These are phyloP conservation scores for Apiotrichum mycotoxinovorans DNA, from an alignment of 1,284 basidiomycete genomes.

Conservation along the genomic window DNA sequence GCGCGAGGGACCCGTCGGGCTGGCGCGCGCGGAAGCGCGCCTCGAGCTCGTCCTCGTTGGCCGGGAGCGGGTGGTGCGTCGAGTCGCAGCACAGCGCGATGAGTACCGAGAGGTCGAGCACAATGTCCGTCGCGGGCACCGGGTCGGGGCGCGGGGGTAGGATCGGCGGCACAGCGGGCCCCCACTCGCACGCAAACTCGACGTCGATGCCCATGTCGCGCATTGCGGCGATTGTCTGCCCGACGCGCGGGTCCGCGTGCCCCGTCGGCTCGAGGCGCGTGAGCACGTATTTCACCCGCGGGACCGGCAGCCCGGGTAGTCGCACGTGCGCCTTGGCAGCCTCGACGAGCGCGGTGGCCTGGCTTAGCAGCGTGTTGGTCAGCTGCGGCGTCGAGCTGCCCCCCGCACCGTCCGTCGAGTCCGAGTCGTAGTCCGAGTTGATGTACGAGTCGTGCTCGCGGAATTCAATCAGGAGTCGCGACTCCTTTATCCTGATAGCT, in stretches of 20 bases:
- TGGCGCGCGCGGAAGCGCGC: constrained; percentile 55
- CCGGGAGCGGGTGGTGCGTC: constrained; percentile 67
- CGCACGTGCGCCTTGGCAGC: constrained; percentile 59
- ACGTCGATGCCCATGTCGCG: constrained; percentile 63
- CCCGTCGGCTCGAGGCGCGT: constrained; percentile 59
- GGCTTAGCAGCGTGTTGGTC: constrained; percentile 56
- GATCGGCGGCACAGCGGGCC: background rate
- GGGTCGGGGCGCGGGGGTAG: background rate
- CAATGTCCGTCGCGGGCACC: constrained; percentile 52
- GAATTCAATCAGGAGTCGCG: constrained; percentile 69
- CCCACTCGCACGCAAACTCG: constrained; percentile 19
- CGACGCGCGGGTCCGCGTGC: constrained; percentile 59
- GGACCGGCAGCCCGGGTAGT: constrained; percentile 24
- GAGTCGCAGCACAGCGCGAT: constrained; percentile 80
- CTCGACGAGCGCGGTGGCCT: constrained; percentile 53
- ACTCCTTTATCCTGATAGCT: constrained; percentile 64
- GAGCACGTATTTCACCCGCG: constrained; percentile 60
- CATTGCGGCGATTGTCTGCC: constrained; percentile 59
- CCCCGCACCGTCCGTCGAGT: constrained; percentile 15
- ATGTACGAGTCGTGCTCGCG: constrained; percentile 76
- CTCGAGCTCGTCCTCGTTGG: constrained; percentile 55
- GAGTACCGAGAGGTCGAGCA: constrained; percentile 74
- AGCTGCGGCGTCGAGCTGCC: constrained; percentile 1
- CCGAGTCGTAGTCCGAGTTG: constrained; percentile 50
- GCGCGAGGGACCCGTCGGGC: constrained; percentile 12